Conservation (phyloP, 2,329 filamentous ascomycete genomes). For the Dothistroma septosporum region DNA sequence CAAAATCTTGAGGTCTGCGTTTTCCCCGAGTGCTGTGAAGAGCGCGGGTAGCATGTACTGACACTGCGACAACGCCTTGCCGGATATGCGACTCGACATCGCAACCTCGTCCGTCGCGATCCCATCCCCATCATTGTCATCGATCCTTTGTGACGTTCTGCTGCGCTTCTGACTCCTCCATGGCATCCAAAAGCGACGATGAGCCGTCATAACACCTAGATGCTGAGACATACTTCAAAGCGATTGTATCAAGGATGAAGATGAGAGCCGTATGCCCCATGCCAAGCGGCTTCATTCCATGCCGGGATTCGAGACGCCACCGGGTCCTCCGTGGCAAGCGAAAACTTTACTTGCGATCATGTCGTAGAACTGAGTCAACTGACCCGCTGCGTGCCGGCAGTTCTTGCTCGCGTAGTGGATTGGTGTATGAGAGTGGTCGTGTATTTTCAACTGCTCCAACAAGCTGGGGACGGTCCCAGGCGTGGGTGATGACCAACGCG, state of each 20-base stretch:
- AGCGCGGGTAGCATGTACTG: conserved; percentile 17
- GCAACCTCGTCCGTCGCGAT: background rate
- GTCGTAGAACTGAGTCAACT: background rate
- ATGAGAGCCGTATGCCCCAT: background rate
- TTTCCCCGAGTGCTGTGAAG: background rate
- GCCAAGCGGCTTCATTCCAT: too few relatives aligned
- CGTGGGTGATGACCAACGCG: too few relatives aligned
- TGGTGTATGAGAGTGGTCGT: background rate
- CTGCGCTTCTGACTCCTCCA: background rate
- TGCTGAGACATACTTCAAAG: background rate
- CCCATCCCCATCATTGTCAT: background rate
- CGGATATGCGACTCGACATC: background rate
- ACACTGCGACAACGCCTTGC: background rate
- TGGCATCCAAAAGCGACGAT: background rate
- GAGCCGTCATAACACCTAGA: background rate
- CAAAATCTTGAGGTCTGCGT: conserved; percentile 33
- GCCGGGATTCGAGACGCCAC: background rate
- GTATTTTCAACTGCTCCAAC: background rate
- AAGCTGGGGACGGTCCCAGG: too few relatives aligned
- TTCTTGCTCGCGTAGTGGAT: background rate
- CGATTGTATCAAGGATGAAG: background rate
- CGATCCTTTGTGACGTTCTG: background rate
- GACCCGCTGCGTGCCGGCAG: background rate
- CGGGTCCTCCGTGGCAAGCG: background rate
- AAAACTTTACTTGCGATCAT: background rate